These are phyloP conservation scores for Pseudotsuga menziesii DNA, from an alignment of 75 land plant genomes.

Conservation along the genomic window DNA sequence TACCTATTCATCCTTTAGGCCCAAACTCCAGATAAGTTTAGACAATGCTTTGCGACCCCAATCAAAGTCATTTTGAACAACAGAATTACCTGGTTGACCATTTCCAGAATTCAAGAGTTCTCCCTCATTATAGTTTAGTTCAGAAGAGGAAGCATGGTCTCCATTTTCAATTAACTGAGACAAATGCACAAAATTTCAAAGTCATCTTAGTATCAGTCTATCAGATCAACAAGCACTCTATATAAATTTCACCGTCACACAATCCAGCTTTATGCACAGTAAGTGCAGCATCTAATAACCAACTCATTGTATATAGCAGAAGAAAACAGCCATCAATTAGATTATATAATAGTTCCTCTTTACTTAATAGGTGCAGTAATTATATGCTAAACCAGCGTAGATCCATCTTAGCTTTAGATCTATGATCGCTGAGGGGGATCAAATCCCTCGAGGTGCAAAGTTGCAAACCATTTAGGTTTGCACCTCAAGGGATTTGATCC, in stretches of 20 bases:
- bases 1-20: slow-evolving; percentile 1
- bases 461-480: too few species aligned
- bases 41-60: slow-evolving; percentile 11
- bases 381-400: neutral
- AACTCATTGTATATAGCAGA: neutral
- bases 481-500: too few species aligned
- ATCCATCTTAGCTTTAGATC: too few species aligned
- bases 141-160: neutral
- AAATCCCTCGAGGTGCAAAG: too few species aligned
- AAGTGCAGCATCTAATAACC: neutral
- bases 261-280: neutral
- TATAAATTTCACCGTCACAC: neutral
- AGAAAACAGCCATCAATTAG: neutral
- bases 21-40: slow-evolving; percentile 11
- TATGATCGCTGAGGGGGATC: too few species aligned
- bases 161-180: neutral
- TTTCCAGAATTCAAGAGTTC: neutral
- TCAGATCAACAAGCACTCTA: neutral
- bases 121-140: slow-evolving; percentile 1
- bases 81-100: neutral
- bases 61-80: slow-evolving; percentile 8
- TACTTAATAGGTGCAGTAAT: neutral
- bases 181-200: neutral
- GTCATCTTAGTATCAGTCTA: neutral
- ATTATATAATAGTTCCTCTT: neutral